Conservation (phyloP, 1,139 yeast genomes). For the Yamadazyma pseudoaaseri region DNA sequence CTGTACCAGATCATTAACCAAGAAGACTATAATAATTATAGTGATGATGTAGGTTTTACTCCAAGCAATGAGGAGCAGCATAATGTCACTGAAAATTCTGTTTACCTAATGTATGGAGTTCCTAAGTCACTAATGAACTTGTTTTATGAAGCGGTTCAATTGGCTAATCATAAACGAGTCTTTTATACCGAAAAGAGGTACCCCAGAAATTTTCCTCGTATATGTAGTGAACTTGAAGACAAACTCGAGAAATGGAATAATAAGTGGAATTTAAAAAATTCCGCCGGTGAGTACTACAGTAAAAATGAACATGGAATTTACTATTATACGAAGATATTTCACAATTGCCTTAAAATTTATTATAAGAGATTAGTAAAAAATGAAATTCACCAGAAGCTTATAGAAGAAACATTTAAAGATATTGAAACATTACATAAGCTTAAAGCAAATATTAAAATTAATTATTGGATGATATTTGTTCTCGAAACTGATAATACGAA, state of each 20-base stretch:
- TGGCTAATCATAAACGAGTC: conserved; percentile 53
- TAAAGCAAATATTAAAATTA: conserved; percentile 1
- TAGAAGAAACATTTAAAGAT: neutral
- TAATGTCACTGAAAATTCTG: conserved; percentile 17
- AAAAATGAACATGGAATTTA: conserved; percentile 39
- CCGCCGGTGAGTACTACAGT: conserved; percentile 18
- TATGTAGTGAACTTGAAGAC: conserved; percentile 56
- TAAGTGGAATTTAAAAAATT: conserved; percentile 33
- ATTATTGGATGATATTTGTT: conserved; percentile 3
- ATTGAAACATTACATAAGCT: neutral
- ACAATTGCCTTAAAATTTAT: conserved; percentile 43
- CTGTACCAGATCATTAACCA: conserved; percentile 9
- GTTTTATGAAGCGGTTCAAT: conserved; percentile 44
- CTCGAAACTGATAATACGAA: conserved; percentile 8
- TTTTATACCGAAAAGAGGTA: conserved; percentile 42
- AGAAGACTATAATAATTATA: conserved; percentile 13
- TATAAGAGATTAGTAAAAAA: conserved; percentile 46
- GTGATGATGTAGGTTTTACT: conserved; percentile 7
- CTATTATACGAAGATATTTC: conserved; percentile 39
- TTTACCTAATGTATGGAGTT: conserved; percentile 48
- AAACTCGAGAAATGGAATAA: conserved; percentile 44
- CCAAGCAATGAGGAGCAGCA: conserved; percentile 6
- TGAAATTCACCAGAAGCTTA: conserved; percentile 25
- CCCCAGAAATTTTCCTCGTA: conserved; percentile 54
- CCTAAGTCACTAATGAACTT: conserved; percentile 45